Evolutionary conservation across 176 grass and related monocot species (phyloP), one percentile per base, ranked within the genome.

Genomic region (Eragrostis curvula): DNA sequence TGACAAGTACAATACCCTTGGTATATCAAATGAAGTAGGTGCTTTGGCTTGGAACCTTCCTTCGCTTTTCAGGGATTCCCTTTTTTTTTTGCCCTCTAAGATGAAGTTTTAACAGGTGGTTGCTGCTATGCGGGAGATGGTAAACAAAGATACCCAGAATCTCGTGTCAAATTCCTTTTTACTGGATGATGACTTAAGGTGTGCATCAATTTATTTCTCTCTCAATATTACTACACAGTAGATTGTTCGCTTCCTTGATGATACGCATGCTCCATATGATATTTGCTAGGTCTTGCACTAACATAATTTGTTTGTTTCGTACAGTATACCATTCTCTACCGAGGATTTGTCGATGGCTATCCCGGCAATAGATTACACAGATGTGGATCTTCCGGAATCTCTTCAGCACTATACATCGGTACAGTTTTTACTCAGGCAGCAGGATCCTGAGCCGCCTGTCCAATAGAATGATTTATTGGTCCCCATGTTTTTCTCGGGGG

Each of bases 331-430:
- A 28, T 99, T 96, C 75, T 94, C 89, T 4, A 96, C 93, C 0
- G 96, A 99, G 47, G 96, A 99, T 92, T 84, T 99, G 42, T 99
- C 96, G 27, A 96, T 96, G 41, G 96, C 96, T 47, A 92, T 99
- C 80, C 93, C 96, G 10, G 56, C 82, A 25, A 90, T 92, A 53
- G 89, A 99, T 74, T 90, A 90, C 36, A 74, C 85, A 41, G 93
- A 94, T 32, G 59, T 92, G 6, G 83, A 92, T 75, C 85, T 96
- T 79, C 93, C 96, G 8, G 87, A 84, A 88, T 85, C 41, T 7
- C 85, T 99, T 77, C 75, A 78, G 60, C 83, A 85, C 44, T 83
- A 91, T 66, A 53, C 85, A 70, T 91, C 91, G n/a, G 87, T 77
- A 40, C 93, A 92, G 81, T 79, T 91, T 28, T 79, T 99, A 42